Base-by-base conservation (phyloP, 2,329 filamentous ascomycete genomes). In the Pseudocercospora eumusae region DNA sequence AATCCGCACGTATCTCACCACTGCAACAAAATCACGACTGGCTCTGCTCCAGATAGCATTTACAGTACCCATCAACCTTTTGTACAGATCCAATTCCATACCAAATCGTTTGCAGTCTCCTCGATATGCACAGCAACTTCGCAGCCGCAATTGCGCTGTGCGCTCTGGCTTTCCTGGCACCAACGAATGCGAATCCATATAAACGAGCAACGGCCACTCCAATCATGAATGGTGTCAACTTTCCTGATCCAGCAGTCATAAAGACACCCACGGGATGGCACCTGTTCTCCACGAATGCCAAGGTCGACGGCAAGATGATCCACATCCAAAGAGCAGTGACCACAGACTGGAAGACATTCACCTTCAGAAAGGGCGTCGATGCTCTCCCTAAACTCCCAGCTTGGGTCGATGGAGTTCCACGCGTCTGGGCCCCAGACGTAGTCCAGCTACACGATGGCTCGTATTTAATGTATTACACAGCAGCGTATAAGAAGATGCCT, bases 381-480 rank as follows among this genome's bases (percentile, higher is more conserved):
- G 81, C 82, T 1, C 76, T 88, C 11, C 83, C 84, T 0, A 72
- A 75, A 4, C 65, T 82, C 3, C 79, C 80, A 2, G 68, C 76
- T 7, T 88, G 86, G 86, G 82, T 74, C 15, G 63, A 70, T 18
- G 20, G 62, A 1, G 79, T 80, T 2, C 71, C 73, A 3, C 79
- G 84, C 58, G 83, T 82, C 28, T 88, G 85, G 85, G 86, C 86
- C 0, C 86, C 86, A 6, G 85, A 87, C 68, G 83, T 88, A 6
- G 60, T 74, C 84, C 42, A 69, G 64, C 65, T 71, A 10, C 56
- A 65, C 10, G 70, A 75, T 31, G 68, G 69, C 36, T 69, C 69
- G 18, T 75, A 65, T 61, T 57, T 76, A n/a, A 62, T 76, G 60
- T 76, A 75, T 67, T 76, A 75, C 67, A 68, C 66, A 15, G 73